Conservation (phyloP, 768 basidiomycete species). For the Neoboletus magnificus region DNA sequence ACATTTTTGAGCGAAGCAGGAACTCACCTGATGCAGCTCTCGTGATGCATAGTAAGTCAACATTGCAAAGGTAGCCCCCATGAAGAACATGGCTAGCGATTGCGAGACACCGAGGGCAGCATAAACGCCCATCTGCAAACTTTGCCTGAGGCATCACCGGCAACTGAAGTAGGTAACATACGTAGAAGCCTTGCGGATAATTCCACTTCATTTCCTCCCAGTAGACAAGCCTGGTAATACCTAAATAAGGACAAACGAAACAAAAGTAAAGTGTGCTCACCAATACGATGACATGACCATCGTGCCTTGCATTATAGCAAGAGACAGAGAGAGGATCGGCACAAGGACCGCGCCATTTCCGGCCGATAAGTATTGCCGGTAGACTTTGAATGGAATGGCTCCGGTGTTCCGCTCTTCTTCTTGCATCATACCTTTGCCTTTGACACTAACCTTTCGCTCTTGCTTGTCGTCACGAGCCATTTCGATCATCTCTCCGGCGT, state of each 20-base stretch:
- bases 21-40: conserved; percentile 53
- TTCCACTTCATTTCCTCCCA: conserved; percentile 57
- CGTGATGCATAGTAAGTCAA: conserved; percentile 79
- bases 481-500: conserved; percentile 32
- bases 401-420: conserved; percentile 80
- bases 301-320: conserved; percentile 66
- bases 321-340: conserved; percentile 58
- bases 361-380: conserved; percentile 57
- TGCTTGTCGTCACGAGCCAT: conserved; percentile 36
- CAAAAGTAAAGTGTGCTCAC: conserved; percentile 35
- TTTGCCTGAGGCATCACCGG: conserved; percentile 14
- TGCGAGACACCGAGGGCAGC: conserved; percentile 69
- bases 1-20: background rate
- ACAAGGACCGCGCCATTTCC: conserved; percentile 64
- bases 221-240: conserved; percentile 62
- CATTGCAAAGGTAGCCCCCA: conserved; percentile 61
- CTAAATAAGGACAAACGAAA: background rate
- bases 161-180: conserved; percentile 37
- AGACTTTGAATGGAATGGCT: conserved; percentile 38
- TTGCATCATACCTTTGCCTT: conserved; percentile 68
- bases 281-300: conserved; percentile 74
- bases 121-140: conserved; percentile 72
- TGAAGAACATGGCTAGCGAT: conserved; percentile 63
- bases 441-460: conserved; percentile 31
- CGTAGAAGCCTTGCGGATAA: conserved; percentile 65